phyloP scores from a whole-genome alignment of 2,329 filamentous ascomycete genomes.

The Proliferodiscus dingleyae region DNA sequence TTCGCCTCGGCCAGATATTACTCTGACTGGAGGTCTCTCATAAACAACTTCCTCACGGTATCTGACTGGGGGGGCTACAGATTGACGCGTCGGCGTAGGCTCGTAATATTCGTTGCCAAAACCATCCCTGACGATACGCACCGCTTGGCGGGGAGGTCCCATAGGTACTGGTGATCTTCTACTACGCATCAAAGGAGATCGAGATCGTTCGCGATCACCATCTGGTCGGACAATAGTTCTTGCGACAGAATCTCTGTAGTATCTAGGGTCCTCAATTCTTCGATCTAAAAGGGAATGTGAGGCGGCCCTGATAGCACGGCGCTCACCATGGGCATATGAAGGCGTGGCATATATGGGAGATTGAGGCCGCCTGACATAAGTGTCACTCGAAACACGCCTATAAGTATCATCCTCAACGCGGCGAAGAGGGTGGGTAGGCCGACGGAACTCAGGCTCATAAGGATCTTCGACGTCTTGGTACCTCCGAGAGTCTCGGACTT shows the following conservation, averaged over 20 bases:
- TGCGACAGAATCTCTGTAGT: conserved; percentile 41
- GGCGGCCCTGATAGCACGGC: conserved; percentile 21
- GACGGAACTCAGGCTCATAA: conserved; percentile 22
- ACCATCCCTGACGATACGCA: conserved; percentile 74
- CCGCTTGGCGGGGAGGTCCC: conserved; percentile 43
- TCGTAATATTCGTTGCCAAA: conserved; percentile 77
- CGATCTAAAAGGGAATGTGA: conserved; percentile 26
- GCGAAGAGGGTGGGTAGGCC: conserved; percentile 23
- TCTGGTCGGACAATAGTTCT: conserved; percentile 47
- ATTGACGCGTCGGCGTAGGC: conserved; percentile 47
- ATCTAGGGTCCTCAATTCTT: conserved; percentile 32
- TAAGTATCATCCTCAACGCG: conserved; percentile 26
- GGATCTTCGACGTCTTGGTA: conserved; percentile 23
- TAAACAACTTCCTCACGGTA: conserved; percentile 57
- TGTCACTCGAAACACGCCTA: conserved; percentile 18
- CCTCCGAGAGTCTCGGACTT: conserved; percentile 14
- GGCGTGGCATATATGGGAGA: conserved; percentile 27
- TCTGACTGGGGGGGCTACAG: conserved; percentile 45
- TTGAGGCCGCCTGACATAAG: conserved; percentile 22
- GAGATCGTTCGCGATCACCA: conserved; percentile 43
- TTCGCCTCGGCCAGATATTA: conserved; percentile 25
- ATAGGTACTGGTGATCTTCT: conserved; percentile 42
- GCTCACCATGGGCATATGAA: conserved; percentile 22
- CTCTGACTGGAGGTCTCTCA: conserved; percentile 45
- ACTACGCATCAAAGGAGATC: conserved; percentile 43